Evolutionary conservation across 2,329 filamentous ascomycete genomes (phyloP).

Genomic region (Arthrinium phaeospermum): DNA sequence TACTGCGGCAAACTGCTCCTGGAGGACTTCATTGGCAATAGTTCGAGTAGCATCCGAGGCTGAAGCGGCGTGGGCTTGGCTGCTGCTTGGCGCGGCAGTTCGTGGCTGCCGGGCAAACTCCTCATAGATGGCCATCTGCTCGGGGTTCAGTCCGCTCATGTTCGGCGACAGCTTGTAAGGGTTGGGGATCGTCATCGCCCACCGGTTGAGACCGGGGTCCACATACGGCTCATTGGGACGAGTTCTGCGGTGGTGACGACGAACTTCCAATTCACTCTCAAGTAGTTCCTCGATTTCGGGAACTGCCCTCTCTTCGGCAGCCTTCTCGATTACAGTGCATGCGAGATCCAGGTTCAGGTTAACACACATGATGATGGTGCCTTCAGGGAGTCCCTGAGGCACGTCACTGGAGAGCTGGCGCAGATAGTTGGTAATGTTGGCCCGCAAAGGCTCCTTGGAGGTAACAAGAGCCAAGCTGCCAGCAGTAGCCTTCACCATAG

Average conservation of each 20-base stretch:
- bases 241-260: slow-evolving; percentile 75
- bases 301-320: slow-evolving; percentile 90
- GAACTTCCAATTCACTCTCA: slow-evolving; percentile 76
- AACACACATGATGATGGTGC: slow-evolving; percentile 96
- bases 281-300: slow-evolving; percentile 96
- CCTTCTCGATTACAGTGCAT: slow-evolving; percentile 92
- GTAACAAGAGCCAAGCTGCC: slow-evolving; percentile 96
- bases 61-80: slow-evolving; percentile 61
- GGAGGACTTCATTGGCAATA: slow-evolving; percentile 67
- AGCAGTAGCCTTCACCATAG: slow-evolving; percentile 92
- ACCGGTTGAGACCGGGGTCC: slow-evolving; percentile 81
- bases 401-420: slow-evolving; percentile 71
- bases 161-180: slow-evolving; percentile 85
- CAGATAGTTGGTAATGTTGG: slow-evolving; percentile 98
- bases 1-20: slow-evolving; percentile 65
- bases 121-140: slow-evolving; percentile 95
- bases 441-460: slow-evolving; percentile 93
- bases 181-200: slow-evolving; percentile 92
- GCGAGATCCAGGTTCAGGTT: slow-evolving; percentile 96
- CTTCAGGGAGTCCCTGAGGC: slow-evolving; percentile 85
- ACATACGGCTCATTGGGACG: slow-evolving; percentile 85
- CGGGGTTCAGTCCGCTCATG: slow-evolving; percentile 76
- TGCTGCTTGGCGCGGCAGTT: slow-evolving; percentile 58
- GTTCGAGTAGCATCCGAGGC: slow-evolving; percentile 66
- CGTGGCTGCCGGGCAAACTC: slow-evolving; percentile 90